Base-by-base conservation (phyloP, 176 grass and related monocot genomes). In the Echinochloa phyllopogon region DNA sequence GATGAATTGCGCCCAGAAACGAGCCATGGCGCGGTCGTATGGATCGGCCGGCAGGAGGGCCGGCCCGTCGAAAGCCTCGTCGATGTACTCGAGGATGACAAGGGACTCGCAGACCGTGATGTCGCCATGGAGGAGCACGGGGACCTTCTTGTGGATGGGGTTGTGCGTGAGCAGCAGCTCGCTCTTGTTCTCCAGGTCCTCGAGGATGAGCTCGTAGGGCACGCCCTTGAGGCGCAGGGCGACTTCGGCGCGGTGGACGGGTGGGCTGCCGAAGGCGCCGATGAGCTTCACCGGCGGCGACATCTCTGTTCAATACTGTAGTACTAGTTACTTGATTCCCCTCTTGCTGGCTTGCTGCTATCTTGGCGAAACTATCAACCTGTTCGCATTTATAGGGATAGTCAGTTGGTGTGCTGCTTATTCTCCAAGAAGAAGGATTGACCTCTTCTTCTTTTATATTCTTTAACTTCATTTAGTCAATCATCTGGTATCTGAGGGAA, bases 11-110 rank as follows among this genome's bases (percentile, higher is more conserved):
- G 77, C 39, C 88, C 86, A 91, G 73, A 94, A 94, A 0, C 86
- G 85, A 0, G 85, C 77, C 8, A 2, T 37, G 41, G 88, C 88
- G 0, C 85, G 17, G 1, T 57, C 81, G 4, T 88, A 78, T 0
- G 88, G 88, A 10, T 90, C 77, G 0, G 33, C 0, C 0, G 88
- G 85, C 0, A 87, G 65, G 7, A 93, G 14, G 0, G 65, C 0
- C 12, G 72, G 74, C 0, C 85, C 91, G 3, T 78, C 62, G 27
- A 87, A 90, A 25, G 59, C 9, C 63, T 88, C 85, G 37, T 90
- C 91, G 55, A 90, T 9, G 62, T 94, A 94, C 63, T 94, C 85
- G 23, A 94, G 60, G 53, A 90, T 71, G 62, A 88, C 1, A 10
- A 88, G 85, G 0, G 88, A 94, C 78, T 94, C 85, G 27, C 49